phyloP scores from a whole-genome alignment of 108 stramenopile species.

The Cyclotella cryptica region DNA sequence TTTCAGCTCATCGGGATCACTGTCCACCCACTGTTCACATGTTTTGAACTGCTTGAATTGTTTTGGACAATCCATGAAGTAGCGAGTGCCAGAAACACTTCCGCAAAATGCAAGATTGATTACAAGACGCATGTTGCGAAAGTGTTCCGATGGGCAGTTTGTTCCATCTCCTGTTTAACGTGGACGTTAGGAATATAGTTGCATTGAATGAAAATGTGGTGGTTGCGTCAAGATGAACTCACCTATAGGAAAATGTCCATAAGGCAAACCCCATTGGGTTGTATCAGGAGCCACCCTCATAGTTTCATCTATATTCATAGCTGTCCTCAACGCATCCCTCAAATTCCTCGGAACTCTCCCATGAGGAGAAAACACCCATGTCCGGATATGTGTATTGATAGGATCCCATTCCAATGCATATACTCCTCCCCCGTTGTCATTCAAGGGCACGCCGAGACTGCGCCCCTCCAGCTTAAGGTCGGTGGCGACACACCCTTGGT shows the following conservation, averaged over 20 bases:
- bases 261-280: conserved; percentile 82
- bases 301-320: conserved; percentile 44
- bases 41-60: conserved; percentile 69
- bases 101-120: conserved; percentile 92
- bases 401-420: conserved; percentile 93
- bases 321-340: conserved; percentile 71
- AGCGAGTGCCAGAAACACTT: conserved; percentile 84
- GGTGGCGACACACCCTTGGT: conserved; percentile 91
- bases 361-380: conserved; percentile 90
- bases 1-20: conserved; percentile 78
- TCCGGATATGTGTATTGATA: conserved; percentile 75
- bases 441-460: conserved; percentile 79
- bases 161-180: conserved; percentile 64
- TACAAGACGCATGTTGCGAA: conserved; percentile 87
- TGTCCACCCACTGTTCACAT: conserved; percentile 78
- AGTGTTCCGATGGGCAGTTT: conserved; percentile 74
- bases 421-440: conserved; percentile 86
- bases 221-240: not conserved
- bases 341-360: conserved; percentile 76
- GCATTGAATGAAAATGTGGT: not conserved
- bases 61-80: conserved; percentile 83
- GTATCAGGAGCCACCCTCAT: conserved; percentile 84
- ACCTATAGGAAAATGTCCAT: conserved; percentile 89
- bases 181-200: not conserved
- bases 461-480: conserved; percentile 58